A percentile compares a stretch with the other conserved stretches of the same genome.
Evolutionary conservation across 2,329 filamentous ascomycete species (phyloP).

Genomic region (Diaporthe amygdali): DNA sequence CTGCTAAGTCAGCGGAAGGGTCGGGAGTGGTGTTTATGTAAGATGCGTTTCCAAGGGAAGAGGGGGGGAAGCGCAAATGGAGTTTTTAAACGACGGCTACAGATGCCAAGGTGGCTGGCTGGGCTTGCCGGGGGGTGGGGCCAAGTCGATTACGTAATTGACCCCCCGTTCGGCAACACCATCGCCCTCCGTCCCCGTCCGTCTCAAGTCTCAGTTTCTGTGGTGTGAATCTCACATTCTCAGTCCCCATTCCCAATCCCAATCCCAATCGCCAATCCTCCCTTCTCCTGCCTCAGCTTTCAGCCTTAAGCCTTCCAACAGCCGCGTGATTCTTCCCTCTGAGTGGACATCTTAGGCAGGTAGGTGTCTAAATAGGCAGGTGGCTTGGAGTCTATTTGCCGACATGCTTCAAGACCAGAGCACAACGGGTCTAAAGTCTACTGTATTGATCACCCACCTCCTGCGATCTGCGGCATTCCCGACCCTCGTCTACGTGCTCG

Average conservation of each 20-base stretch:
- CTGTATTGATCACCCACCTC: neutral
- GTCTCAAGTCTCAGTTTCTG: neutral
- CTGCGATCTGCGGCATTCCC: neutral
- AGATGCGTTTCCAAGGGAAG: conserved; percentile 19
- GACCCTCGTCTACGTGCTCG: neutral
- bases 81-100: conserved; percentile 17
- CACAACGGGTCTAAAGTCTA: neutral
- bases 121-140: neutral
- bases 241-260: neutral
- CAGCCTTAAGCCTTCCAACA: neutral
- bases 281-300: neutral
- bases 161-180: neutral
- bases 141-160: conserved; percentile 22
- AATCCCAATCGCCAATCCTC: neutral
- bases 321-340: neutral
- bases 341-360: neutral
- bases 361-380: neutral
- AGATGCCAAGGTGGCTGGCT: neutral
- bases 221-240: no score
- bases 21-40: conserved; percentile 26
- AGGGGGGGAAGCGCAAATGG: neutral
- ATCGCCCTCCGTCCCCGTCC: neutral
- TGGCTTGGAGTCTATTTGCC: neutral
- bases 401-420: neutral
- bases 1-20: conserved; percentile 27